A percentile compares a stretch with the other conserved stretches of the same genome.
Conservation (phyloP, 495 filamentous ascomycete species). For the Hypoxylon fuscum region DNA sequence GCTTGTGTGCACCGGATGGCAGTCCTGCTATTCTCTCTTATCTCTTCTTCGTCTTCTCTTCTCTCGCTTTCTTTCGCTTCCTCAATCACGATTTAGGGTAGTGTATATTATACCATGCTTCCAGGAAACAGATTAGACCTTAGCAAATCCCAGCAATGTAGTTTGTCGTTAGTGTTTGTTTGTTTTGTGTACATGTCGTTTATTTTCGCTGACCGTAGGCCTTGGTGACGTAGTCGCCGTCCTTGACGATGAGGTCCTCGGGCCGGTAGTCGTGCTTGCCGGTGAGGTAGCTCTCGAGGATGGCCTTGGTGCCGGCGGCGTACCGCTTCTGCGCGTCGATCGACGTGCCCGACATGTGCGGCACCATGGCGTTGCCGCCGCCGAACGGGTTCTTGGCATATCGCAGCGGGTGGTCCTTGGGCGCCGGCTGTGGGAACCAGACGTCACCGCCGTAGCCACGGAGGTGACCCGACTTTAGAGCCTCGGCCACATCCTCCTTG, state of each 20-base stretch:
- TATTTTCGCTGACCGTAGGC: slow-evolving; percentile 91
- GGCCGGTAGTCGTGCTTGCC: slow-evolving; percentile 86
- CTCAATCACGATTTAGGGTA: no score
- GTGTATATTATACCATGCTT: no score
- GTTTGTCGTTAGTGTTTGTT: no score
- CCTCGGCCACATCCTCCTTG: slow-evolving; percentile 98
- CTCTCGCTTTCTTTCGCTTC: no score
- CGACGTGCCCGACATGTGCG: slow-evolving; percentile 97
- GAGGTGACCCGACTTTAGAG: slow-evolving; percentile 91
- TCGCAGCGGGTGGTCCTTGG: slow-evolving; percentile 92
- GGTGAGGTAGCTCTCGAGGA: slow-evolving; percentile 89
- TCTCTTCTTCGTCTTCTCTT: no score
- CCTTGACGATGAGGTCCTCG: slow-evolving; percentile 91
- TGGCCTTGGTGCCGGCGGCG: slow-evolving; percentile 85
- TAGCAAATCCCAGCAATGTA: no score
- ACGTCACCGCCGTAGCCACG: slow-evolving; percentile 97
- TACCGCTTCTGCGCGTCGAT: slow-evolving; percentile 98
- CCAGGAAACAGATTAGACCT: no score
- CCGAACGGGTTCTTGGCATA: slow-evolving; percentile 94
- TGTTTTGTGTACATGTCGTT: no score
- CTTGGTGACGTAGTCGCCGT: slow-evolving; percentile 95
- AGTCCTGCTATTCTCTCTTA: no score
- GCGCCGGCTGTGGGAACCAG: slow-evolving; percentile 85
- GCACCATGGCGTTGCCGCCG: slow-evolving; percentile 97
- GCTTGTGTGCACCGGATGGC: no score